Evolutionary conservation across 441 rosid genomes (phyloP), one percentile per base, ranked within the genome.

Genomic region (Pelargonium myrrhifolium): DNA sequence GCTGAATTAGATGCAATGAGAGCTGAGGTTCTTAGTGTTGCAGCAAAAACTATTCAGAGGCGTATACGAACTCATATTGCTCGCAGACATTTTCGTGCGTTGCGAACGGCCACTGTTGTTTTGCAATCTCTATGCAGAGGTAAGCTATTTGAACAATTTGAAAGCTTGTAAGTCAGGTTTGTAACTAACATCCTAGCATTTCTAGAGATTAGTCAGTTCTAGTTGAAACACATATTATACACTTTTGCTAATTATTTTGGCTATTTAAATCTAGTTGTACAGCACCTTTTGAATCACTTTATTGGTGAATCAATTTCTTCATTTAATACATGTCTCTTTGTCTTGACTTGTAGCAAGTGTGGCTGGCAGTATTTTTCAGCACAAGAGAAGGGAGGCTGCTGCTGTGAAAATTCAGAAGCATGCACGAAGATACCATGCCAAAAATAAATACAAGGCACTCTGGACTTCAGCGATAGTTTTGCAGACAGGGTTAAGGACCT

Each of bases 1-100:
- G 99, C 99, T 70, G 99, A 92, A 80, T 78, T 94, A 67, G 99
- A 94, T 73, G 88, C 97, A 73, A 75, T 87, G 71, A 90, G 99
- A 68, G 77, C 98, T 56, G 92, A 84, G 82, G 87, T 94, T 10
- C 90, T 94, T 72, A 86, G 80, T 71, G 77, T n/a, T 61, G 99
- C 98, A 62, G 99, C 99, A 7, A 92, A 83, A 83, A 82, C 78
- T n/a, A 86, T 94, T 72, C 99, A 94, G 76, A 71, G 96, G 39
- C 88, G 93, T 0, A 69, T 92, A 66, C 77, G 84, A 43, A 92
- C 99, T 67, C 89, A 92, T 72, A 73, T 73, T 22, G 85, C 98
- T 74, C 88, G 82, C 51, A 92, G 78, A 82, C 76, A 89, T 42
- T 95, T 95, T 73, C 70, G 84, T 71, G 85, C 93, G 62, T 67